Evolutionary conservation across 2,329 filamentous ascomycete genomes (phyloP), one percentile per base, ranked within the genome.

Genomic region (Lecanicillium sp.): DNA sequence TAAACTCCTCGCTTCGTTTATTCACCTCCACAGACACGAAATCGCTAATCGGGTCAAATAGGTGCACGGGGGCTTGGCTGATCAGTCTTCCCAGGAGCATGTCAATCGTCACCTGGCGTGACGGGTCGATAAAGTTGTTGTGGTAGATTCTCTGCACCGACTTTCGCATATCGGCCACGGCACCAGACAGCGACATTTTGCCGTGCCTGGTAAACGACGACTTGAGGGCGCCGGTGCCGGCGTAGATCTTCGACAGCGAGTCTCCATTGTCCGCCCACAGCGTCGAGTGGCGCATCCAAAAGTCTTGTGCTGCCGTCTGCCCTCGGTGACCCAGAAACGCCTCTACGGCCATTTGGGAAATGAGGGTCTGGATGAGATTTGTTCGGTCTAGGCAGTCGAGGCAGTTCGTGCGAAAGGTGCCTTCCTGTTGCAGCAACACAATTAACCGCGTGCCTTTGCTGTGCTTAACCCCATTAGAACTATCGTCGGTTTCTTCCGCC

Each of bases 231-330:
- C 92, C 92, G 4, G 92, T 98, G 17, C 92, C 92, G 8, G 92
- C 92, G 57, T 98, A 98, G 18, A 96, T 97, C 54, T 87, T 87
- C 11, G 89, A 96, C 34, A 98, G 63, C 5, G 85, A 84, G 64
- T 98, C 92, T 17, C 92, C 92, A 55, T 96, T 97, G 60, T 98
- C 92, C 25, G 92, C 92, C 92, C 92, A 98, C 2, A 98, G 71
- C 44, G 80, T 92, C 8, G 87, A 89, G 63, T 98, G 92, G 35
- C 87, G 74, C 64, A 87, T 83, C 84, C 89, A 95, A 52, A 97
- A 89, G 54, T 97, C 89, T 1, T 81, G 75, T 9, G 73, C 71
- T 1, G 85, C 81, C 44, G 69, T 72, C 47, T 87, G 79, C 18
- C 72, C 74, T 44, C 82, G 74, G 49, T 94, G 87, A 12, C 65